phyloP scores from a whole-genome alignment of 2,329 filamentous ascomycete species.

The Botrytis deweyae region DNA sequence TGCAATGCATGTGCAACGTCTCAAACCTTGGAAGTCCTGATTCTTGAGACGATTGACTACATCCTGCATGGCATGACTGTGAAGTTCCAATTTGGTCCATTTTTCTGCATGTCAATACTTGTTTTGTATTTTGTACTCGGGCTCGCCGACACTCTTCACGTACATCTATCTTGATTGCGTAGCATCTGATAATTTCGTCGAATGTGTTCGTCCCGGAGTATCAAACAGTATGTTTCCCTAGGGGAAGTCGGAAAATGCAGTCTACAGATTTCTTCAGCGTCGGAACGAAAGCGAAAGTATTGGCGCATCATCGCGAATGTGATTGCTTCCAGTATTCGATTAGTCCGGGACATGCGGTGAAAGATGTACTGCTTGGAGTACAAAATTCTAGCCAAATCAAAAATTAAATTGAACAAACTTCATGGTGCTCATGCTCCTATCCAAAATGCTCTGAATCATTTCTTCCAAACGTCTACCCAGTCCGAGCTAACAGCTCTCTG shows the following conservation, averaged over 20 bases:
- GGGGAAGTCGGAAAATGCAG: not conserved
- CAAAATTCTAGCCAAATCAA: not conserved
- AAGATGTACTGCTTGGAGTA: not conserved
- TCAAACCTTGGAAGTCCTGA: conserved; percentile 7
- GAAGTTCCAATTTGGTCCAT: too few species aligned
- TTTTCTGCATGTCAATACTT: not conserved
- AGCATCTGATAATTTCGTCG: not conserved
- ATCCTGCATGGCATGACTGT: not conserved
- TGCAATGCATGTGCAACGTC: conserved; percentile 15
- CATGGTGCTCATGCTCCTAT: not conserved
- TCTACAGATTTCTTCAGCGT: not conserved
- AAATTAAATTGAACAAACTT: not conserved
- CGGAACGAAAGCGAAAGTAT: not conserved
- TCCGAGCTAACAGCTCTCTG: not conserved
- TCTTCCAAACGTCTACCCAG: not conserved
- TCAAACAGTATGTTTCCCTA: not conserved
- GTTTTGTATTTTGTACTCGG: conserved; percentile 4
- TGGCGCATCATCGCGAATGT: not conserved
- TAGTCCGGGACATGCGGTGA: not conserved
- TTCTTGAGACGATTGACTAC: not conserved
- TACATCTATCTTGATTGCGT: conserved; percentile 2
- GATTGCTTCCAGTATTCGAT: not conserved
- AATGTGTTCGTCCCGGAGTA: not conserved
- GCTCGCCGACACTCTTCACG: conserved; percentile 1
- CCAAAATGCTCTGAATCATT: too few species aligned